phyloP scores from a whole-genome alignment of 2,329 filamentous ascomycete genomes.

The Botryosphaeria dothidea region DNA sequence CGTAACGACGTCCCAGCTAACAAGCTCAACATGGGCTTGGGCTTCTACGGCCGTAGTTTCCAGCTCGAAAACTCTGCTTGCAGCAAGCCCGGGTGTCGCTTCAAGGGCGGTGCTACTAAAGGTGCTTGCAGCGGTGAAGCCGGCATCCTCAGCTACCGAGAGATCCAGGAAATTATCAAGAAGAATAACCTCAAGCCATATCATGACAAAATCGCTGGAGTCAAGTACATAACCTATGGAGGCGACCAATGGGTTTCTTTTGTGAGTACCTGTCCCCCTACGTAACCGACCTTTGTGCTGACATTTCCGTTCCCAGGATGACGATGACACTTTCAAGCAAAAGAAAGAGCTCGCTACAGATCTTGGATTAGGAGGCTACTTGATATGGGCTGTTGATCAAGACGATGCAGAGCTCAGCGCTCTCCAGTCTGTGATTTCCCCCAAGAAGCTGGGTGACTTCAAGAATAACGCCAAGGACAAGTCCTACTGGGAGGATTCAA shows the following conservation, averaged over 20 bases:
- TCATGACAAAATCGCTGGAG: slow-evolving; percentile 31
- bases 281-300: no score
- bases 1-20: slow-evolving; percentile 42
- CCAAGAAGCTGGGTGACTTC: neutral
- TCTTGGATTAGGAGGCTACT: slow-evolving; percentile 32
- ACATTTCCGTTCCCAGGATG: slow-evolving; percentile 34
- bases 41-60: slow-evolving; percentile 48
- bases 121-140: slow-evolving; percentile 31
- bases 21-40: slow-evolving; percentile 48
- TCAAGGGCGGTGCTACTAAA: slow-evolving; percentile 24
- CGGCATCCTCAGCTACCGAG: slow-evolving; percentile 37
- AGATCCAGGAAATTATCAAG: slow-evolving; percentile 36
- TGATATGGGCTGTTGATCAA: neutral
- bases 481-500: slow-evolving; percentile 20
- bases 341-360: slow-evolving; percentile 37
- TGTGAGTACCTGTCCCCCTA: neutral
- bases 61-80: slow-evolving; percentile 26
- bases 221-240: slow-evolving; percentile 37
- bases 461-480: slow-evolving; percentile 14
- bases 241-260: slow-evolving; percentile 40
- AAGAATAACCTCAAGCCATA: slow-evolving; percentile 27
- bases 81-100: slow-evolving; percentile 26
- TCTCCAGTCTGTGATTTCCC: neutral
- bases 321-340: slow-evolving; percentile 34
- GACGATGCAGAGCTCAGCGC: neutral